phyloP scores from a whole-genome alignment of 257 asterid species.

The Striga asiatica region DNA sequence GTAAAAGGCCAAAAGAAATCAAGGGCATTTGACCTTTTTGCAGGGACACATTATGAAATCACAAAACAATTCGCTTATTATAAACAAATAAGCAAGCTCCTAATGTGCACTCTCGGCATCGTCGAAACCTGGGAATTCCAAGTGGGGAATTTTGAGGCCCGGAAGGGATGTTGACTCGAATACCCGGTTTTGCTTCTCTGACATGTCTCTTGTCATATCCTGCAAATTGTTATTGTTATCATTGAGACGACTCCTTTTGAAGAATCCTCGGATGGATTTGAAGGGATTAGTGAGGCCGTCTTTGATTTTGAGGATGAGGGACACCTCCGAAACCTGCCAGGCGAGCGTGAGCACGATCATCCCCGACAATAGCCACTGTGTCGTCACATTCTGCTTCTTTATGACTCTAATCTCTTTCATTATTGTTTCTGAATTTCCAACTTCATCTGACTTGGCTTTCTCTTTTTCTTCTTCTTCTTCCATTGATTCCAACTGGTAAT shows the following conservation, averaged over 20 bases:
- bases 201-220: slow-evolving; percentile 10
- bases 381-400: slow-evolving; percentile 52
- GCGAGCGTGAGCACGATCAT: slow-evolving; percentile 52
- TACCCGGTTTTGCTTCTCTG: slow-evolving; percentile 16
- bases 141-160: slow-evolving; percentile 31
- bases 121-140: slow-evolving; percentile 33
- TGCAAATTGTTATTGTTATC: slow-evolving; percentile 6
- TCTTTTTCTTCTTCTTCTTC: slow-evolving; percentile 16
- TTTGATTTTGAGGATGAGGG: slow-evolving; percentile 45
- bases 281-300: slow-evolving; percentile 50
- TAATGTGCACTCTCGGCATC: too few species aligned
- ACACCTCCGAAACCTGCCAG: slow-evolving; percentile 82
- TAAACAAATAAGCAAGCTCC: too few species aligned
- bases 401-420: slow-evolving; percentile 47
- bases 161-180: slow-evolving; percentile 29
- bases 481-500: slow-evolving; percentile 30
- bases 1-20: too few species aligned
- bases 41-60: too few species aligned
- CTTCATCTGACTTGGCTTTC: slow-evolving; percentile 6
- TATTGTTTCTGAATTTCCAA: slow-evolving; percentile 19
- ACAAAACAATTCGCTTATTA: too few species aligned
- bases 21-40: too few species aligned
- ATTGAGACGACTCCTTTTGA: background rate
- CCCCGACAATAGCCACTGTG: slow-evolving; percentile 59
- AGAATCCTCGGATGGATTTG: slow-evolving; percentile 23